Evolutionary conservation across 2,329 filamentous ascomycete species (phyloP), one percentile per base, ranked within the genome.

Genomic region (Arachnopeziza araneosa): DNA sequence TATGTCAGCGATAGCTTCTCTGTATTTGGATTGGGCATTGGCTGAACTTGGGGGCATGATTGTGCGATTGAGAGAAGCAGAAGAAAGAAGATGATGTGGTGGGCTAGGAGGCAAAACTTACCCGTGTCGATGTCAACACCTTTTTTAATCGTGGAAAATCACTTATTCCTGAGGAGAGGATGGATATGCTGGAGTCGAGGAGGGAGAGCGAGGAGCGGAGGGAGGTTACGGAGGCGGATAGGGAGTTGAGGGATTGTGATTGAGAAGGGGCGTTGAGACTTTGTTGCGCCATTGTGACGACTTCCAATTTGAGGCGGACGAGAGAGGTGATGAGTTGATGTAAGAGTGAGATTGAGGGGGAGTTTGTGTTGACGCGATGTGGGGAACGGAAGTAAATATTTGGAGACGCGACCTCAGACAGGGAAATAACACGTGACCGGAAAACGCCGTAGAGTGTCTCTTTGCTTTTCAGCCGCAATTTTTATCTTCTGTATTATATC

Each of bases 151-250:
- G 68, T 9, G 72, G 71, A 57, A 72, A 73, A 61, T 73, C 72
- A 19, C 59, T 61, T 1, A 72, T 72, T 0, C 72, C 72, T 1
- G 64, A 66, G 52, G 75, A 72, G 54, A 76, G 73, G 19, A 75
- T 72, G 4, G 69, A 66, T n/a, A 74, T 72, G 10, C 71, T 74
- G 57, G 70, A 71, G 49, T 73, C 71, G 32, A 76, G 71, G 24
- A 74, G 74, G 57, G 72, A 66, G 32, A 76, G 72, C 50, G 72
- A 75, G 55, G 67, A 67, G 8, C 70, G 66, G 26, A 76, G 73
- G 12, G 73, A 69, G 57, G 64, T 54, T 23, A 71, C 64, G 44
- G 66, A 69, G 48, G 67, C 62, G 48, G 58, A 62, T 36, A 68
- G 64, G 19, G 66, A 64, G 57, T 55, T 30, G 49, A 63, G 58